phyloP scores from a whole-genome alignment of 164 flowering plant genomes.

The Pachysandra terminalis region DNA sequence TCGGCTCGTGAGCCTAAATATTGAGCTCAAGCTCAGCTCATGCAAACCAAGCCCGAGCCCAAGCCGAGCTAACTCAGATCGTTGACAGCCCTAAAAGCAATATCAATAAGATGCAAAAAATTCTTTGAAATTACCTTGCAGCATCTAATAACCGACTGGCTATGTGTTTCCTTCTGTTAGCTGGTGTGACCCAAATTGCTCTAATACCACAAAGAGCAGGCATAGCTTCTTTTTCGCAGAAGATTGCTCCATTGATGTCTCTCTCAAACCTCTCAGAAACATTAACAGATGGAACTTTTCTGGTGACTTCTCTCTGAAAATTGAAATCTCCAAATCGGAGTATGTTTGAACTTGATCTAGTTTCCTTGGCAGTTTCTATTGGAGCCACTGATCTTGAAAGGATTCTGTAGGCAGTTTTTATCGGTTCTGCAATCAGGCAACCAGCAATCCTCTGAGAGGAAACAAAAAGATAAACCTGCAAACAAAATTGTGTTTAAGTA shows the following conservation, averaged over 20 bases:
- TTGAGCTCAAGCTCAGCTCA: no score
- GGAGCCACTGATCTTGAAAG: slow-evolving; percentile 28
- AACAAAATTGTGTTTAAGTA: not conserved
- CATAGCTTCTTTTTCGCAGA: slow-evolving; percentile 52
- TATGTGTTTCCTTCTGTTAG: slow-evolving; percentile 62
- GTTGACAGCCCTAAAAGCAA: no score
- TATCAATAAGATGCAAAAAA: not conserved
- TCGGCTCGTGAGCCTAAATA: no score
- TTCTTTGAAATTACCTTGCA: slow-evolving; percentile 37
- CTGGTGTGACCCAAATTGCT: slow-evolving; percentile 79
- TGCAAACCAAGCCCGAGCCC: no score
- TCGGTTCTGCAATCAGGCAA: slow-evolving; percentile 71
- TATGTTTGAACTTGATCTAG: slow-evolving; percentile 21
- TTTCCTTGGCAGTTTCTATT: slow-evolving; percentile 20
- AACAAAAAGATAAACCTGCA: slow-evolving; percentile 71
- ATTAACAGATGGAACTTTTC: slow-evolving; percentile 15
- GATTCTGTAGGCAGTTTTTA: slow-evolving; percentile 52
- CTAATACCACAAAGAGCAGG: slow-evolving; percentile 68
- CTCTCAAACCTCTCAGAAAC: slow-evolving; percentile 8
- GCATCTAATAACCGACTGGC: slow-evolving; percentile 74
- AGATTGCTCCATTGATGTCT: slow-evolving; percentile 37
- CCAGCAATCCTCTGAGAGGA: slow-evolving; percentile 68
- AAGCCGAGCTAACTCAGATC: no score
- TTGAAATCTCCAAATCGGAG: slow-evolving; percentile 63
- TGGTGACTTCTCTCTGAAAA: slow-evolving; percentile 50